Percentiles rank a stretch among this genome's conserved stretches.
Conservation (phyloP, 352 stramenopile species). For the Bremia lactucae region DNA sequence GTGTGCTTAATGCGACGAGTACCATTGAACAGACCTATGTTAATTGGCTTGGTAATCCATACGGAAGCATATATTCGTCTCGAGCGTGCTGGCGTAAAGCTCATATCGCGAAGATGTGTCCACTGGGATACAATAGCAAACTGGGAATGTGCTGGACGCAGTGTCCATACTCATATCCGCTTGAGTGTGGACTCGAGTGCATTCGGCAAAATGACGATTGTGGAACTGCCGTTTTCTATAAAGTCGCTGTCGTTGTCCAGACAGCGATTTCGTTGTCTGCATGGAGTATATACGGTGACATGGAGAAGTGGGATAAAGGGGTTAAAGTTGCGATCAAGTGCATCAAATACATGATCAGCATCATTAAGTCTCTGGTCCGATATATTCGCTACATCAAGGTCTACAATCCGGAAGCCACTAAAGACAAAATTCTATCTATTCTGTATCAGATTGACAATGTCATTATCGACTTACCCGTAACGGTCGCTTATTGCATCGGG, state of each 20-base stretch:
- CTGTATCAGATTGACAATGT: conserved; percentile 35
- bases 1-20: conserved; percentile 18
- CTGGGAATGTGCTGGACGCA: conserved; percentile 27
- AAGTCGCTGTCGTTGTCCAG: conserved; percentile 22
- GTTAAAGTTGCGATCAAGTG: conserved; percentile 26
- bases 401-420: conserved; percentile 13
- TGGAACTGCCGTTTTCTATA: conserved; percentile 18
- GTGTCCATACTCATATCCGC: conserved; percentile 34
- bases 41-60: conserved; percentile 22
- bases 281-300: conserved; percentile 22
- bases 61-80: conserved; percentile 3
- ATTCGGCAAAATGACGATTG: conserved; percentile 31
- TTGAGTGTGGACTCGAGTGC: conserved; percentile 33
- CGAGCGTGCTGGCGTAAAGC: conserved; percentile 27
- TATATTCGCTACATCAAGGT: conserved; percentile 26
- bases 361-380: conserved; percentile 23
- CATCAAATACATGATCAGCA: conserved; percentile 26
- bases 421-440: conserved; percentile 28
- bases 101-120: conserved; percentile 26
- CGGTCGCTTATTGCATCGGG: conserved; percentile 32
- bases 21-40: conserved; percentile 19
- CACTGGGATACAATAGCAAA: conserved; percentile 18
- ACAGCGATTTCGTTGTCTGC: conserved; percentile 11
- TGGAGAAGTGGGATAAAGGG: conserved; percentile 11
- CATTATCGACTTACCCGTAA: conserved; percentile 34